Conservation (phyloP, 495 filamentous ascomycete genomes). For the Staphylotrichum longicolle region DNA sequence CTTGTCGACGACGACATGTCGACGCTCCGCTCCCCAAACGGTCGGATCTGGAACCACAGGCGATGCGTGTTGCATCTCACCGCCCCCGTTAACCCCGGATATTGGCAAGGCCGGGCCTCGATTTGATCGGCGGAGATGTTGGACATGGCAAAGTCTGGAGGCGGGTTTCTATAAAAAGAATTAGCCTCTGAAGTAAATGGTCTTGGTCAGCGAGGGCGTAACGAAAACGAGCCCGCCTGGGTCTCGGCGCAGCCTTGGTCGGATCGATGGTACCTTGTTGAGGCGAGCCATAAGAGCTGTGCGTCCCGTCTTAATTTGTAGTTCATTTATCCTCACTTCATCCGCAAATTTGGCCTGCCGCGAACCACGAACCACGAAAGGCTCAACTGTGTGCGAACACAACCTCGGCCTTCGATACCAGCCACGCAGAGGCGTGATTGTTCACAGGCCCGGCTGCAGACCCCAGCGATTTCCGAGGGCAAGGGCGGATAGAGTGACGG, state of each 20-base stretch:
- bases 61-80: constrained; percentile 19
- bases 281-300: constrained; percentile 34
- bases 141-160: constrained; percentile 17
- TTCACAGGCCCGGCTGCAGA: constrained; percentile 21
- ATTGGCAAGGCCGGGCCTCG: constrained; percentile 23
- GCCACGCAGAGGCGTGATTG: constrained; percentile 17
- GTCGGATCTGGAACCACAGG: constrained; percentile 20
- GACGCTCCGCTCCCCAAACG: constrained; percentile 3
- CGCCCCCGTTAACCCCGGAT: constrained; percentile 11
- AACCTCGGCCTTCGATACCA: constrained; percentile 20
- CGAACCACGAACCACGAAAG: constrained; percentile 25
- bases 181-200: constrained; percentile 19
- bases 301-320: constrained; percentile 44
- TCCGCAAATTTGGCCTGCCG: constrained; percentile 45
- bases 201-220: constrained; percentile 15
- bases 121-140: constrained; percentile 21
- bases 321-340: constrained; percentile 53
- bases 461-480: constrained; percentile 15
- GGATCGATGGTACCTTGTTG: constrained; percentile 22
- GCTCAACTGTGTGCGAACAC: constrained; percentile 5
- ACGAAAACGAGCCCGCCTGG: constrained; percentile 15
- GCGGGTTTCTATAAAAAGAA: constrained; percentile 46
- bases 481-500: constrained; percentile 3
- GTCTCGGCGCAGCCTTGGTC: constrained; percentile 25
- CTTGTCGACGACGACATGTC: constrained; percentile 1